Evolutionary conservation across 176 grass and related monocot genomes (phyloP).

Genomic region (Microstegium vimineum): DNA sequence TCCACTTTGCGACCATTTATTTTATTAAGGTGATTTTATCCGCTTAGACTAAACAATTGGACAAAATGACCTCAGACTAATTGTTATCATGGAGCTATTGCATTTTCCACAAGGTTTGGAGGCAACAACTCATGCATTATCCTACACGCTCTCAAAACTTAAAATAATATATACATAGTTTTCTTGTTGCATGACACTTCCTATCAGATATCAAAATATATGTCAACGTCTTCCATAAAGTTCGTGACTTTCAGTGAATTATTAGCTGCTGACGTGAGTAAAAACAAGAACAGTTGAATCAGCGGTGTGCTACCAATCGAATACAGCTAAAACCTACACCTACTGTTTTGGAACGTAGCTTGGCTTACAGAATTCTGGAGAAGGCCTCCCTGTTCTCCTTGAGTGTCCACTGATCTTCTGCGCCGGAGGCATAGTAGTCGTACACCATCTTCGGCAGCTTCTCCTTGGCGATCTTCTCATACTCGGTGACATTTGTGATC

Average conservation of each 20-base stretch:
- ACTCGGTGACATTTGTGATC: constrained; percentile 90
- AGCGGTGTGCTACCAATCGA: neutral
- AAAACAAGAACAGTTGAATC: constrained; percentile 34
- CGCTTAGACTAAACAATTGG: neutral
- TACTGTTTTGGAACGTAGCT: constrained; percentile 45
- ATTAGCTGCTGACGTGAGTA: constrained; percentile 26
- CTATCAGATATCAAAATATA: neutral
- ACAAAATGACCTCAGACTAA: neutral
- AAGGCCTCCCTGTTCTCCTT: constrained; percentile 90
- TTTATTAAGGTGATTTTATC: constrained; percentile 24
- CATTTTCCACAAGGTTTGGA: neutral
- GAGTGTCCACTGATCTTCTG: constrained; percentile 92
- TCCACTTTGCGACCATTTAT: constrained; percentile 17
- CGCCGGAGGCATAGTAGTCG: constrained; percentile 92
- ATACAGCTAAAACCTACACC: constrained; percentile 28
- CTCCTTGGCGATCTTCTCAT: constrained; percentile 65
- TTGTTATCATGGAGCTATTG: neutral
- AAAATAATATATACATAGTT: neutral
- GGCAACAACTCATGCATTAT: neutral
- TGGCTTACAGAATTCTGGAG: constrained; percentile 91
- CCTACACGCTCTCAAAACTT: neutral
- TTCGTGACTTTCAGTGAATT: constrained; percentile 2
- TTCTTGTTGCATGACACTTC: neutral
- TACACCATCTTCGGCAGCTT: constrained; percentile 94
- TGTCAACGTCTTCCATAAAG: neutral